These are phyloP conservation scores for Aaosphaeria pasadenensis DNA, from an alignment of 2,329 filamentous ascomycete genomes.

Conservation along the genomic window DNA sequence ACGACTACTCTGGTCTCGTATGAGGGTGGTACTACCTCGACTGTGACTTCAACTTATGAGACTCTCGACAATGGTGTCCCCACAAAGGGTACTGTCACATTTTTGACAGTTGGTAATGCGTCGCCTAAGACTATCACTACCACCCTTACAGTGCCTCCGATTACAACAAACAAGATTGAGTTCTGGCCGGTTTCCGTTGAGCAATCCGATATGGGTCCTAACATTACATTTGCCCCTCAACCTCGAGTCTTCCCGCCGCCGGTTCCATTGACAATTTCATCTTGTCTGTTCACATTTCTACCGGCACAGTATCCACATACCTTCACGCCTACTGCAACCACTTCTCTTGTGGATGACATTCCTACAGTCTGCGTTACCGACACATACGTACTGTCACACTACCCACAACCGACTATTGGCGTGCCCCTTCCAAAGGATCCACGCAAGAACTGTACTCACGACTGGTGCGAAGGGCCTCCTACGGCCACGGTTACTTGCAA, in stretches of 20 bases:
- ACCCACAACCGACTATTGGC: neutral
- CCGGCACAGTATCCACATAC: neutral
- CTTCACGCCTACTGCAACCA: neutral
- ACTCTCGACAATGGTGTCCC: neutral
- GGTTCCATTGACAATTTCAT: neutral
- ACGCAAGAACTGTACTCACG: neutral
- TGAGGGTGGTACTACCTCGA: conserved; percentile 1
- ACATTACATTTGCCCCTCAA: conserved; percentile 1
- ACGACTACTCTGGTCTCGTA: conserved; percentile 2
- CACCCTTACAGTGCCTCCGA: conserved; percentile 1
- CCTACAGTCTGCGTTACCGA: neutral
- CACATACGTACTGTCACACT: neutral
- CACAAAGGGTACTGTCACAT: neutral
- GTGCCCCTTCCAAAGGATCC: neutral
- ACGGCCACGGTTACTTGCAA: no score
- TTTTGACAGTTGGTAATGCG: neutral
- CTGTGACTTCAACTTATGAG: neutral
- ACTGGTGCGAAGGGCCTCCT: neutral
- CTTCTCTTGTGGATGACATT: neutral
- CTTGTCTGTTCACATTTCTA: conserved; percentile 2
- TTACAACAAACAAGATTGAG: conserved; percentile 5
- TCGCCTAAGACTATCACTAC: neutral
- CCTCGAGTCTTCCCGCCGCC: conserved; percentile 1
- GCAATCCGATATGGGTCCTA: neutral
- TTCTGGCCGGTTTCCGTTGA: conserved; percentile 6